Conservation (phyloP, 176 grass and related monocot genomes). For the Calamus simplicifolius region DNA sequence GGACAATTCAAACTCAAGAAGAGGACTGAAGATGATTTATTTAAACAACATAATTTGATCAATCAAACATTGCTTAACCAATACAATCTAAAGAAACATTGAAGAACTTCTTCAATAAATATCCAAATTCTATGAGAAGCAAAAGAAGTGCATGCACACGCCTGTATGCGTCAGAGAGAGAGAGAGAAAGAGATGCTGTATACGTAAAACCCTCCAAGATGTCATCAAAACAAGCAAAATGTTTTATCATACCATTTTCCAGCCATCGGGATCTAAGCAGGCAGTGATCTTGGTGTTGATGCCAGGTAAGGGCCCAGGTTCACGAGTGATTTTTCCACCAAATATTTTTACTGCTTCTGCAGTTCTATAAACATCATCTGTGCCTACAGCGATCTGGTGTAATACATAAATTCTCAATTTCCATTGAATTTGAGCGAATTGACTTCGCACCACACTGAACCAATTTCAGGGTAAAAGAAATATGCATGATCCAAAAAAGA, state of each 20-base stretch:
- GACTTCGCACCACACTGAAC: too few species aligned
- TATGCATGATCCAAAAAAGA: too few species aligned
- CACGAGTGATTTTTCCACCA: conserved; percentile 70
- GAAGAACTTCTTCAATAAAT: too few species aligned
- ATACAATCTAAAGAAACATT: neutral
- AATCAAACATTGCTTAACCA: neutral
- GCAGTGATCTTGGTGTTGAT: conserved; percentile 89
- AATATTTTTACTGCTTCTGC: conserved; percentile 62
- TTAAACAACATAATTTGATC: neutral
- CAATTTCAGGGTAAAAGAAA: too few species aligned
- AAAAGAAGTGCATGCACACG: too few species aligned
- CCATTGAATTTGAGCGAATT: too few species aligned
- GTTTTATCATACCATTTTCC: conserved; percentile 69
- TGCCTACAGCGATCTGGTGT: conserved; percentile 78
- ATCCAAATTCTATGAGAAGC: too few species aligned
- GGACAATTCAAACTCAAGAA: neutral
- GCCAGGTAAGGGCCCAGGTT: conserved; percentile 89
- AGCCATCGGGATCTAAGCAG: conserved; percentile 88
- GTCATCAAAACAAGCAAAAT: neutral
- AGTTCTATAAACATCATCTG: conserved; percentile 98
- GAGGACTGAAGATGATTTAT: neutral
- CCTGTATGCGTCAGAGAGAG: too few species aligned
- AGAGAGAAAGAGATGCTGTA: neutral
- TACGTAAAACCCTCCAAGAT: neutral
- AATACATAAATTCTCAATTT: too few species aligned